These are phyloP conservation scores for Calonectria ilicicola DNA, from an alignment of 2,329 filamentous ascomycete genomes.

Conservation along the genomic window DNA sequence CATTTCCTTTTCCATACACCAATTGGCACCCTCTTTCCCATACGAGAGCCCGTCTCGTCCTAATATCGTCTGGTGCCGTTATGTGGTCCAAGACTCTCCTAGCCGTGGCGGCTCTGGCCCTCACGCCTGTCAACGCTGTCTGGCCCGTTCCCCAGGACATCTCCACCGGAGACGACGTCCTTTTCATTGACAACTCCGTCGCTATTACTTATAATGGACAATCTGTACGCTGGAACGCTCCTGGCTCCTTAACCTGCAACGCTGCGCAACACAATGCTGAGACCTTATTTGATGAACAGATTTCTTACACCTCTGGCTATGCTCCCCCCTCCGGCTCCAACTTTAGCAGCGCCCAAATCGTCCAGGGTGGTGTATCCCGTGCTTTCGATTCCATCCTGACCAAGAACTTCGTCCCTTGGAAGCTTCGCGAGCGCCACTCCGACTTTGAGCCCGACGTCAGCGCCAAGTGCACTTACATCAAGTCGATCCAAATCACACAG, in stretches of 20 bases:
- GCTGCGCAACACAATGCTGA: constrained; percentile 44
- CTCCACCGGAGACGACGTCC: constrained; percentile 62
- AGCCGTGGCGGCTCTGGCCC: constrained; percentile 53
- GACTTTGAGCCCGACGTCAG: constrained; percentile 71
- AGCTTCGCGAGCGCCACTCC: constrained; percentile 74
- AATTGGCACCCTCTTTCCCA: neutral
- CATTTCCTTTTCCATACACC: neutral
- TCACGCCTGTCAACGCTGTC: constrained; percentile 61
- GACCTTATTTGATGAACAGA: constrained; percentile 53
- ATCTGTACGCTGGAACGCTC: constrained; percentile 62
- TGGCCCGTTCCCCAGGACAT: constrained; percentile 68
- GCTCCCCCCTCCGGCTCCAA: constrained; percentile 51
- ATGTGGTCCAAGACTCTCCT: constrained; percentile 50
- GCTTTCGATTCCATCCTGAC: constrained; percentile 74
- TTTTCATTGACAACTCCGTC: constrained; percentile 66
- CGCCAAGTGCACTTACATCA: constrained; percentile 59
- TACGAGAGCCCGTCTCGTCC: neutral
- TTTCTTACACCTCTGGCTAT: constrained; percentile 61
- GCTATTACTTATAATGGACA: constrained; percentile 70
- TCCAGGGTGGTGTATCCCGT: constrained; percentile 68
- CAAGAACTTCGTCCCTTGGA: constrained; percentile 82
- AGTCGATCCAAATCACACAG: constrained; percentile 72
- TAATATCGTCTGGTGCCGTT: constrained; percentile 4
- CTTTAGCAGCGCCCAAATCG: constrained; percentile 64
- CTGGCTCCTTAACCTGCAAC: constrained; percentile 38